Conservation (phyloP, 306 rosid species). For the Hippophae tibetana region DNA sequence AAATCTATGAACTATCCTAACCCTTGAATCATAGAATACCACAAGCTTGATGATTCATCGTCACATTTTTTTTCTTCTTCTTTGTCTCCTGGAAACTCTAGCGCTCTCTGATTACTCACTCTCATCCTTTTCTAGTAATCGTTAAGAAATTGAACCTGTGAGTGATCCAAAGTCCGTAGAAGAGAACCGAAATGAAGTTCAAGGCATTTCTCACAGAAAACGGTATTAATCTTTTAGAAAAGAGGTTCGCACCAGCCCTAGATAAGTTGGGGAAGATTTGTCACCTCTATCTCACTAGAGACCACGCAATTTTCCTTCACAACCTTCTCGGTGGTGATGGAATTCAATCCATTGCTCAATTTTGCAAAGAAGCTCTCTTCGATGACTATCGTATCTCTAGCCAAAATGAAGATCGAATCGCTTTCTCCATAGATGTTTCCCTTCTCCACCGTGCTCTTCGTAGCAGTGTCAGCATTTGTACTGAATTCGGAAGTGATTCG, state of each 20-base stretch:
- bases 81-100: too few relatives aligned
- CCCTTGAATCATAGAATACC: not conserved
- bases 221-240: constrained; percentile 64
- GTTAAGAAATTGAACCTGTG: not conserved
- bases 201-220: constrained; percentile 71
- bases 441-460: constrained; percentile 86
- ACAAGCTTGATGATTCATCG: too few relatives aligned
- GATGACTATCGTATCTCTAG: constrained; percentile 74
- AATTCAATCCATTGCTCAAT: constrained; percentile 77
- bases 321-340: constrained; percentile 85
- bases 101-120: not conserved
- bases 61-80: too few relatives aligned
- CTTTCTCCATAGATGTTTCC: constrained; percentile 68
- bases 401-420: constrained; percentile 80
- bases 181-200: constrained; percentile 56
- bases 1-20: not conserved
- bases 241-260: constrained; percentile 71
- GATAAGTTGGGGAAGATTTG: constrained; percentile 70
- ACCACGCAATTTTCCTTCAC: constrained; percentile 76
- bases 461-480: constrained; percentile 66
- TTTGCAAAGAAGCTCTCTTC: constrained; percentile 64
- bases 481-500: constrained; percentile 44
- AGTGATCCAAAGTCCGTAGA: not conserved
- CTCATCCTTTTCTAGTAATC: constrained; percentile 1
- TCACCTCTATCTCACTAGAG: constrained; percentile 63